A percentile compares a stretch with the other conserved stretches of the same genome.
These are phyloP conservation scores for Wallacemonas collosoma DNA, from an alignment of 208 protist genomes.

Conservation along the genomic window DNA sequence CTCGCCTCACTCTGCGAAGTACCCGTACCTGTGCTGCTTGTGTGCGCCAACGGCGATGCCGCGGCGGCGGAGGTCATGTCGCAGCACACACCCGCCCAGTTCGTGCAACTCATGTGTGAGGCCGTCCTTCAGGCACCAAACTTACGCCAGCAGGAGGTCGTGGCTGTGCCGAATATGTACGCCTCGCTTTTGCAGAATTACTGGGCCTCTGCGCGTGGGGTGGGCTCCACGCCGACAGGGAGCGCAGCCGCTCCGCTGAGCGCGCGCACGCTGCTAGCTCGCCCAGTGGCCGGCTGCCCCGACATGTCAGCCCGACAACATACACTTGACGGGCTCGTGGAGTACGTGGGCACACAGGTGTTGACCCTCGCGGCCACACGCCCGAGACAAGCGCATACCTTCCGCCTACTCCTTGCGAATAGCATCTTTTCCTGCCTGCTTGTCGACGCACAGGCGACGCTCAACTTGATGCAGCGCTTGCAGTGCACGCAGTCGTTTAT, in stretches of 20 bases:
- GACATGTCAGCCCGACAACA: conserved; percentile 4
- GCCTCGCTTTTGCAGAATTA: conserved; percentile 73
- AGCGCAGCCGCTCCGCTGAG: neutral
- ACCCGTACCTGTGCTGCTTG: conserved; percentile 2
- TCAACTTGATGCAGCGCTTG: conserved; percentile 37
- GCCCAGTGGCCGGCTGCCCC: neutral
- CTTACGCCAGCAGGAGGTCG: conserved; percentile 57
- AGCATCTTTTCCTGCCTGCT: conserved; percentile 65
- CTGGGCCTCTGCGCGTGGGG: conserved; percentile 33
- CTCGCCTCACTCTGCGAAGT: conserved; percentile 39
- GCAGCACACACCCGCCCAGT: conserved; percentile 61
- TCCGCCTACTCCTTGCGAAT: conserved; percentile 70
- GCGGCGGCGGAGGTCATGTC: conserved; percentile 31
- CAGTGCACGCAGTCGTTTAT: conserved; percentile 45
- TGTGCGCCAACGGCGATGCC: conserved; percentile 23
- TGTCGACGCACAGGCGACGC: conserved; percentile 35
- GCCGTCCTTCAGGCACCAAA: conserved; percentile 37
- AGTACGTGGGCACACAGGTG: conserved; percentile 43
- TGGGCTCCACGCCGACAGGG: neutral
- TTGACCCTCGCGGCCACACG: conserved; percentile 36
- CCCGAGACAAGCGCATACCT: conserved; percentile 38
- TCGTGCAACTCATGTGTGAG: conserved; percentile 73
- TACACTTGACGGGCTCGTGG: conserved; percentile 27
- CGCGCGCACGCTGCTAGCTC: neutral
- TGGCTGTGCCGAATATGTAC: conserved; percentile 66